Evolutionary conservation across 257 asterid species (phyloP).

Genomic region (Craterostigma plantagineum): DNA sequence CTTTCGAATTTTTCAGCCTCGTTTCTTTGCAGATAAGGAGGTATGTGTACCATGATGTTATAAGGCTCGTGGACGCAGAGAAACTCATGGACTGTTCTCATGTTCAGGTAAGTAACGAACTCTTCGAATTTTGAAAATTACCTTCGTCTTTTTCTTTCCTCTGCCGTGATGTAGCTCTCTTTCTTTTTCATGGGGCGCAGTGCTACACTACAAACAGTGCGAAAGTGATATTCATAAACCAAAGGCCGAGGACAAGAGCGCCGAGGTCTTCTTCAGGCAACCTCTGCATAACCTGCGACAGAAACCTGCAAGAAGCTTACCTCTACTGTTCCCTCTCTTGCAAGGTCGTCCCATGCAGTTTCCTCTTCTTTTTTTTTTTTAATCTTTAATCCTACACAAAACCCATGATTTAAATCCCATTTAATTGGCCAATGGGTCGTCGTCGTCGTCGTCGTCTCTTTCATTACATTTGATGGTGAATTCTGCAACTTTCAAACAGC

Average conservation of each 20-base stretch:
- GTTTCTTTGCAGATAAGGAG: constrained; percentile 20
- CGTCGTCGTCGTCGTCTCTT: not conserved
- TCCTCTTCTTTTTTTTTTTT: too few species aligned
- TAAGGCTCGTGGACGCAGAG: constrained; percentile 34
- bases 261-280: constrained; percentile 19
- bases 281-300: constrained; percentile 29
- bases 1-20: not conserved
- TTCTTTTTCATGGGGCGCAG: constrained; percentile 14
- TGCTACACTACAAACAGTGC: constrained; percentile 34
- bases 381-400: not conserved
- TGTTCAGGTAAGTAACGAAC: constrained; percentile 44
- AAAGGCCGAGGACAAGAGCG: constrained; percentile 28
- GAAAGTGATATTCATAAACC: constrained; percentile 39
- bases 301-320: constrained; percentile 27
- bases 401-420: constrained; percentile 3
- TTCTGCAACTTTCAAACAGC: too few species aligned
- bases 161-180: not conserved
- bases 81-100: constrained; percentile 40
- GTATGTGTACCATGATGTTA: constrained; percentile 55
- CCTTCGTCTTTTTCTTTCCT: not conserved
- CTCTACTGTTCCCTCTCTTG: constrained; percentile 54
- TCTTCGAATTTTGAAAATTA: too few species aligned
- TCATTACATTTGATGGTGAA: too few species aligned
- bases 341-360: constrained; percentile 43
- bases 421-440: not conserved